Conservation (phyloP, 768 basidiomycete species). For the Mycena latifolia region DNA sequence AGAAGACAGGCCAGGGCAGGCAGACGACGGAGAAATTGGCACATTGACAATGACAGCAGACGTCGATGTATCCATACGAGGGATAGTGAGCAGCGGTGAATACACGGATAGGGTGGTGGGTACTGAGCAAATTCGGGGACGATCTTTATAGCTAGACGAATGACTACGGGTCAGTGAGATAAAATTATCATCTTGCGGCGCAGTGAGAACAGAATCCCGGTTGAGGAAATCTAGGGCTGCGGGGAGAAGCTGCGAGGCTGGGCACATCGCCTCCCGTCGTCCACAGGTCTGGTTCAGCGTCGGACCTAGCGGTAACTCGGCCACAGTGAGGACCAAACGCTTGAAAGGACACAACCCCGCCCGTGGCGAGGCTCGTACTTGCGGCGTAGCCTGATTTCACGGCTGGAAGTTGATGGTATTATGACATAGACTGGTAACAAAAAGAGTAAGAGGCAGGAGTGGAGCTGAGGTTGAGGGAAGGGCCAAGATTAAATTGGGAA, state of each 20-base stretch:
- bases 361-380: neutral
- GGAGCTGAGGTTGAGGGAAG: neutral
- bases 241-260: neutral
- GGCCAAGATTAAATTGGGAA: neutral
- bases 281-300: neutral
- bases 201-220: neutral
- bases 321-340: neutral
- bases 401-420: neutral
- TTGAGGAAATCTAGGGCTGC: neutral
- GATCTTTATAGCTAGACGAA: slow-evolving; percentile 3
- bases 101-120: neutral
- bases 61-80: neutral
- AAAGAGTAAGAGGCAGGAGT: neutral
- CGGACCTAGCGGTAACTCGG: neutral
- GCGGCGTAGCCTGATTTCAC: neutral
- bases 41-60: slow-evolving; percentile 1
- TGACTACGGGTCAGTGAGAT: neutral
- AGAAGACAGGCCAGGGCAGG: slow-evolving; percentile 3
- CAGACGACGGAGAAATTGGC: neutral
- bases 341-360: slow-evolving; percentile 1
- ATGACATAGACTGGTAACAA: neutral
- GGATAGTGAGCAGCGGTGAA: neutral
- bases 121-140: neutral
- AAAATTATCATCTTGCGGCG: slow-evolving; percentile 1
- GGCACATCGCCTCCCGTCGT: neutral